phyloP scores from a whole-genome alignment of 306 rosid genomes.

The barrel medic (Medicago truncatula) region MtrunA17r5.0-ANR NC_053048.1:52573501-52574000 shows the following conservation, averaged over 20 bases:
- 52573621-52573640: conserved; percentile 88
- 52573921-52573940: conserved; percentile 96
- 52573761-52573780: conserved; percentile 86
- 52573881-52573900: conserved; percentile 96
- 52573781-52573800: conserved; percentile 98
- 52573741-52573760: conserved; percentile 97
- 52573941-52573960: conserved; percentile 95
- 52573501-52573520: conserved; percentile 13
- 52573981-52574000: neutral
- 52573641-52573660: conserved; percentile 31
- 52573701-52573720: conserved; percentile 63
- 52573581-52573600: conserved; percentile 73
- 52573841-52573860: conserved; percentile 98
- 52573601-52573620: conserved; percentile 94
- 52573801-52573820: conserved; percentile 75
- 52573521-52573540: conserved; percentile 26
- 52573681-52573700: conserved; percentile 44
- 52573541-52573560: conserved; percentile 30
- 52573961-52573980: conserved; percentile 46
- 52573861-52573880: conserved; percentile 94
- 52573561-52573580: conserved; percentile 31
- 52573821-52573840: conserved; percentile 84
- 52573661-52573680: conserved; percentile 19
- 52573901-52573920: conserved; percentile 99
- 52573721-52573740: conserved; percentile 95